Evolutionary conservation across 192 early-diverging fungal genomes (phyloP).

Genomic region (Coemansia sp.): DNA sequence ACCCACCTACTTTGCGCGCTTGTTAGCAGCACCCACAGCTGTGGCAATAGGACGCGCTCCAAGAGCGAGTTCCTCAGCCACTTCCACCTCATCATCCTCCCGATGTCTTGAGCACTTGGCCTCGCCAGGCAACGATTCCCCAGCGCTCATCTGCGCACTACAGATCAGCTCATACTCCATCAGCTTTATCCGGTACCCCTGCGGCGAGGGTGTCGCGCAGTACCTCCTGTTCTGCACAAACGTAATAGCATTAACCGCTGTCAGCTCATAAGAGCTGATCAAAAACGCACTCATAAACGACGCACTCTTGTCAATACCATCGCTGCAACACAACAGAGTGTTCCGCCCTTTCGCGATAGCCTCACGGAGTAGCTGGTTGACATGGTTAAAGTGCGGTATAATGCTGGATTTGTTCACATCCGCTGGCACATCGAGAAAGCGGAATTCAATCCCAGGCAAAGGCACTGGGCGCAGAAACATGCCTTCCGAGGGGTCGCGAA

Average conservation of each 20-base stretch:
- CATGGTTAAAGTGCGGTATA: conserved; percentile 72
- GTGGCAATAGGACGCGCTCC: conserved; percentile 8
- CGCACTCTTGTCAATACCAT: conserved; percentile 81
- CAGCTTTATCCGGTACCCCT: conserved; percentile 46
- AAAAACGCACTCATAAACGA: conserved; percentile 87
- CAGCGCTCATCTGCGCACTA: conserved; percentile 15
- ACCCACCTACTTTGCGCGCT: conserved; percentile 10
- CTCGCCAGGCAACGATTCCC: neutral
- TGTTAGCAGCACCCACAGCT: conserved; percentile 2
- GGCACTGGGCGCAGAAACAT: conserved; percentile 57
- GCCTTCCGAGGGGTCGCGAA: conserved; percentile 69
- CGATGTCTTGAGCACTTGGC: conserved; percentile 13
- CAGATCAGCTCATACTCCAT: conserved; percentile 50
- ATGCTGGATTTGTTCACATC: conserved; percentile 72
- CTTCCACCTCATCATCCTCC: conserved; percentile 21
- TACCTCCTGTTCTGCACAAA: conserved; percentile 85
- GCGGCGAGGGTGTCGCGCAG: conserved; percentile 58
- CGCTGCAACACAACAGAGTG: conserved; percentile 70
- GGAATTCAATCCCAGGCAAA: conserved; percentile 61
- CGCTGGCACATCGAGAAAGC: conserved; percentile 74
- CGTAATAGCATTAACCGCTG: conserved; percentile 68
- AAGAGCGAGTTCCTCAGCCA: neutral
- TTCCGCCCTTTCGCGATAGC: conserved; percentile 47
- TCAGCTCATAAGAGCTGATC: conserved; percentile 70
- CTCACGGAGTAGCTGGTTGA: conserved; percentile 59